Base-by-base conservation (phyloP, 495 filamentous ascomycete species). In the Penicillium maclennaniae region DNA sequence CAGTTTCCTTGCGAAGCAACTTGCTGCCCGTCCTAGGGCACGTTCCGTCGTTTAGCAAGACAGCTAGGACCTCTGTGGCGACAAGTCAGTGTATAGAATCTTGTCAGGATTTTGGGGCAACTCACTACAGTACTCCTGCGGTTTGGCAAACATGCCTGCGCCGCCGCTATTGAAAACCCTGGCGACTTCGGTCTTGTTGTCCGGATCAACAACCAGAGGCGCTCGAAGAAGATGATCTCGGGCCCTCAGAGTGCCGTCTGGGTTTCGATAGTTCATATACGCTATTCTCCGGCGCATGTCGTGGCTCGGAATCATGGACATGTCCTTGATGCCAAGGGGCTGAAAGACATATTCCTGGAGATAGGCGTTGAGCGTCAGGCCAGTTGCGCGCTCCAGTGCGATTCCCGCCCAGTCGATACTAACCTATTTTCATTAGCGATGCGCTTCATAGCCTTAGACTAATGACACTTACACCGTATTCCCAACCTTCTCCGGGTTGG, bases 371-470 rank as follows among this genome's bases (percentile, higher is more conserved):
- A 87, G 75, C 6, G 71, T 67, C 23, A 74, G 38, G 2, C 74
- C 69, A 0, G 76, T 74, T 19, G 73, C 72, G 10, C 80, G 75
- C 57, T 87, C 78, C 45, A 85, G 54, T 5, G 78, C 53, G 6
- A 80, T 60, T 8, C 84, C 83, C 6, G 77, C 83, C 83, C 82
- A 86, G 61, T 87, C 83, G 41, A 84, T 67, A 44, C 74, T 72
- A 7, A 78, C 69, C 76, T 80, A n/a, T n/a, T n/a, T n/a, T n/a
- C n/a, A n/a, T n/a, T n/a, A n/a, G n/a, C n/a, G n/a, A n/a, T n/a
- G n/a, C n/a, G n/a, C n/a, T 43, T 12, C 3, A 7, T 3, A 3
- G 2, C 5, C 2, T 23, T 38, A 14, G 12, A 38, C n/a, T n/a
- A n/a, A n/a, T n/a, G 36, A 3, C 36, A 5, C 38, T 62, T 67